Evolutionary conservation across 1,139 yeast genomes (phyloP), one percentile per base, ranked within the genome.

Genomic region (Geotrichum cucujoidarum): DNA sequence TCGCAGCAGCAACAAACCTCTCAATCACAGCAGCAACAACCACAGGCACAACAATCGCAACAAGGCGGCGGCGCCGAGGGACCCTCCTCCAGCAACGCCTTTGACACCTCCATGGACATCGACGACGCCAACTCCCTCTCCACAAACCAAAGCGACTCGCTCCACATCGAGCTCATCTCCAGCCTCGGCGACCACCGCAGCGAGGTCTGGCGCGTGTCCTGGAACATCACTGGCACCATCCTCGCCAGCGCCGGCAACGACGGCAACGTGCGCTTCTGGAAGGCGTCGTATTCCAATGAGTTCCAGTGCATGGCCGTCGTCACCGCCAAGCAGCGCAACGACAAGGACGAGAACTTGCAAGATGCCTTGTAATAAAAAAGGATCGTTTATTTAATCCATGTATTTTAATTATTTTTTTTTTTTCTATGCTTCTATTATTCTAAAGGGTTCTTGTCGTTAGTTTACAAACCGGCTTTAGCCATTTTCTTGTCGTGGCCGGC

Each of bases 241-340:
- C 70, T 92, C 54, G 85, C 95, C 53, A 84, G 95, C 43, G 89
- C 97, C 2, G 98, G 98, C 13, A 97, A 90, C 62, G 98, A 92
- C 62, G 97, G 97, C 4, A 81, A 83, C 56, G 81, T 92, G 16
- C 74, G 96, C 58, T 73, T 92, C 56, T 92, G 97, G 96, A 92
- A 92, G 66, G 77, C 95, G 36, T 80, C 86, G 39, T 88, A 85
- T 64, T 76, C 84, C 53, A 84, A 85, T 57, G 89, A 86, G 61
- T 92, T 90, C 77, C 89, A 85, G 67, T 89, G 97, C 63, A 81
- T 90, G 82, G 86, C 95, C 55, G 90, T 87, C 16, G 81, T 90
- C 18, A 79, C 85, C 55, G 86, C 92, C 2, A 85, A 83, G 42
- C 64, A 62, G 46, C 55, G 63, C 14, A 43, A 3, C 8, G 22